These are phyloP conservation scores for Trifolium pratense DNA, from an alignment of 306 rosid genomes.

Conservation along the genomic window DNA sequence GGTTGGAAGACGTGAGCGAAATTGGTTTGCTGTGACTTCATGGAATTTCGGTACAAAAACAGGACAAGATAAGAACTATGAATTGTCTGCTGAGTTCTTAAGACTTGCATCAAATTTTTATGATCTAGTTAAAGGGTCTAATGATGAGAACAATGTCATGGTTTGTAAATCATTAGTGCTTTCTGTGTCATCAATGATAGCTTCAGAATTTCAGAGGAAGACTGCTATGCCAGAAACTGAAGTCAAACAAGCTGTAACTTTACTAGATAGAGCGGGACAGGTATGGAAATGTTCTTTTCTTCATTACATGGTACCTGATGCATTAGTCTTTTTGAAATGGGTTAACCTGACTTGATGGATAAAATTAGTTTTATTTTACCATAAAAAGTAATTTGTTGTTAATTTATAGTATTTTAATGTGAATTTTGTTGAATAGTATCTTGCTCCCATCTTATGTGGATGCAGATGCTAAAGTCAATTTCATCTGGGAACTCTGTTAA, in stretches of 20 bases:
- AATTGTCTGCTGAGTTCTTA: constrained; percentile 72
- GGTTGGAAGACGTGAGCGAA: constrained; percentile 81
- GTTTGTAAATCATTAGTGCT: constrained; percentile 72
- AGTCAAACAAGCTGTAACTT: constrained; percentile 67
- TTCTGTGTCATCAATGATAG: constrained; percentile 73
- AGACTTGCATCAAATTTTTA: constrained; percentile 77
- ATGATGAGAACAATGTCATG: constrained; percentile 58
- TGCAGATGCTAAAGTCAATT: constrained; percentile 78
- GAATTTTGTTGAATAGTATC: constrained; percentile 34
- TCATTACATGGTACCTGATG: constrained; percentile 18
- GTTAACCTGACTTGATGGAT: constrained; percentile 20
- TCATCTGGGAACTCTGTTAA: constrained; percentile 49
- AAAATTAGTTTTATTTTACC: constrained; percentile 16
- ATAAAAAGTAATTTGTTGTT: neutral
- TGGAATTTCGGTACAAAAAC: constrained; percentile 86
- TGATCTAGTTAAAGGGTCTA: constrained; percentile 56
- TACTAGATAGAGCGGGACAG: constrained; percentile 89
- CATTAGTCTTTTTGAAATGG: constrained; percentile 26
- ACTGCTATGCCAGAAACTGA: constrained; percentile 65
- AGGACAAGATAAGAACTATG: constrained; percentile 70
- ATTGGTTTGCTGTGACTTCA: constrained; percentile 87
- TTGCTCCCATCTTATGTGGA: constrained; percentile 36
- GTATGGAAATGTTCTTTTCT: constrained; percentile 49
- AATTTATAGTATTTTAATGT: constrained; percentile 31
- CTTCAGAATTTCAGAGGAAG: constrained; percentile 70